Percentiles rank a stretch among this genome's conserved stretches.
These are phyloP conservation scores for Syzygium aromaticum DNA, from an alignment of 345 rosid species.

Conservation along the genomic window DNA sequence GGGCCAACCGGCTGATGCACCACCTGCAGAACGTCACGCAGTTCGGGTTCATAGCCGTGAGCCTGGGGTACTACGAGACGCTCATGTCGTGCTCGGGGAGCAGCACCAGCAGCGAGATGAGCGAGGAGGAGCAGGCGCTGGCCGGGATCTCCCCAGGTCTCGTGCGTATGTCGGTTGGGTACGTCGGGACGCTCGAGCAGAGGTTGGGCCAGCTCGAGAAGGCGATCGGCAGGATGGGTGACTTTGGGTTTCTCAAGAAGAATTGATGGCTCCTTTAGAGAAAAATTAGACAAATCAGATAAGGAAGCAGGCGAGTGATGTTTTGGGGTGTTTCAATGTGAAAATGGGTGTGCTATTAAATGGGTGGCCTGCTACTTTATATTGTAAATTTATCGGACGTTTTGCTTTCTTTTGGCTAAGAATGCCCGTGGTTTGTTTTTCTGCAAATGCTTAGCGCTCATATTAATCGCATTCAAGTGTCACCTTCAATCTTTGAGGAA, in stretches of 20 bases:
- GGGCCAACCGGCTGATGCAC: conserved; percentile 69
- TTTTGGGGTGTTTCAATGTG: background rate
- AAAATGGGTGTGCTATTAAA: background rate
- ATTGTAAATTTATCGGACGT: background rate
- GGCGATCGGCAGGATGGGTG: conserved; percentile 57
- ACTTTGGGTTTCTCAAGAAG: background rate
- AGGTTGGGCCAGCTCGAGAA: conserved; percentile 79
- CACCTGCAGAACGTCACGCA: conserved; percentile 66
- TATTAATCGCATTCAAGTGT: no score
- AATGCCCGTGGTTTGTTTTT: background rate
- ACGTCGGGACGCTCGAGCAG: conserved; percentile 83
- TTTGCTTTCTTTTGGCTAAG: background rate
- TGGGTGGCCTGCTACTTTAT: background rate
- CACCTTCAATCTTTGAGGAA: background rate
- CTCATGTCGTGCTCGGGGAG: conserved; percentile 94
- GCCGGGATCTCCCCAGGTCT: conserved; percentile 94
- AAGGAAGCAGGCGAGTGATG: background rate
- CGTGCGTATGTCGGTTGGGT: conserved; percentile 84
- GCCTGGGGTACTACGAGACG: conserved; percentile 91
- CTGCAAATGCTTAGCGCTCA: no score
- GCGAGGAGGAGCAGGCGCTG: conserved; percentile 49
- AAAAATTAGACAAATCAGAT: background rate
- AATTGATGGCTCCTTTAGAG: background rate
- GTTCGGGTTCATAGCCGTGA: conserved; percentile 96
- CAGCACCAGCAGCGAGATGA: conserved; percentile 88